Evolutionary conservation across 352 stramenopile genomes (phyloP), one percentile per base, ranked within the genome.

Genomic region (Phytophthora pinifolia): DNA sequence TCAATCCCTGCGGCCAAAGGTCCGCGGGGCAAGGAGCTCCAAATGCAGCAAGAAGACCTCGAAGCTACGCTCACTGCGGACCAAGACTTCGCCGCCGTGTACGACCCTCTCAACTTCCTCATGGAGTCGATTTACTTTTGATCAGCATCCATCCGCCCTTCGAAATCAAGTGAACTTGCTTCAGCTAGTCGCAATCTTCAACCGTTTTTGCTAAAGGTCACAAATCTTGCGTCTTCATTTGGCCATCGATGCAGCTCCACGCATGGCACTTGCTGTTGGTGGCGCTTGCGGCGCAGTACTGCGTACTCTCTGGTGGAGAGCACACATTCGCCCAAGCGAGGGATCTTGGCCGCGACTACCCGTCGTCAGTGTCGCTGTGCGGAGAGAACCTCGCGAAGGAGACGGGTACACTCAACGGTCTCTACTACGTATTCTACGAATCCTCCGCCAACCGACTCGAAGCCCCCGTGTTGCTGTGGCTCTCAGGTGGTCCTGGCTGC

Each of bases 401-500:
- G 37, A 86, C 76, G 0, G 84, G 79, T 2, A 79, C 64, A 14
- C 48, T 94, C 17, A 78, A 87, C 36, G 74, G 55, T 41, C 49
- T 94, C 29, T 92, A 79, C 65, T 93, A 90, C 54, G 59, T 89
- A 30, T 88, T 86, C 31, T 94, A 88, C 53, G 68, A 86, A 37
- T 80, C 81, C 3, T 66, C 74, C 17, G 50, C 29, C 20, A 46
- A 32, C 9, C 14, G 32, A 45, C 39, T 9, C 17, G 17, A 41
- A 22, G 57, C 68, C 15, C 97, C 97, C 0, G 77, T 99, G 20
- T 79, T 99, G 9, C 57, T 99, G 7, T 99, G 97, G 97, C 74
- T 99, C 6, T 98, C 93, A 7, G 96, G 97, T 27, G 96, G 96
- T 13, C 96, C 96, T 9, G 96, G 96, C 1, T 99, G 97, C 76